Percentiles rank a stretch among this genome's conserved stretches.
Conservation (phyloP, 768 basidiomycete genomes). For the Xerocomellus chrysenteron region DNA sequence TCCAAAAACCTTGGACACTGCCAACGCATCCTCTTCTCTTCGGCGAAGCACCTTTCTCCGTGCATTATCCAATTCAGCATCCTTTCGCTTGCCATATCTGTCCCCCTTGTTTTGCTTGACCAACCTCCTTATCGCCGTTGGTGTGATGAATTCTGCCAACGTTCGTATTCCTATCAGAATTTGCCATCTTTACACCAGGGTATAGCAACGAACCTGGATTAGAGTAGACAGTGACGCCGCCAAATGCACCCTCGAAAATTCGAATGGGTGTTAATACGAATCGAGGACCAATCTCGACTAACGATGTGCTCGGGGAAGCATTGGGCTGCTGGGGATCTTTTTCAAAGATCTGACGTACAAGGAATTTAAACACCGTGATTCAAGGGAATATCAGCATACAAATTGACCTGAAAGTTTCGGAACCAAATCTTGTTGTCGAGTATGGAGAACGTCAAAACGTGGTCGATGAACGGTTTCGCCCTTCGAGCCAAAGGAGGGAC, state of each 20-base stretch:
- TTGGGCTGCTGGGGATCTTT: conserved; percentile 90
- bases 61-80: conserved; percentile 65
- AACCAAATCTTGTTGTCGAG: conserved; percentile 98
- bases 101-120: conserved; percentile 70
- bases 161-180: neutral
- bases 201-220: conserved; percentile 71
- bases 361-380: neutral
- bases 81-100: conserved; percentile 82
- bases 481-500: conserved; percentile 89
- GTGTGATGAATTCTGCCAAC: conserved; percentile 83
- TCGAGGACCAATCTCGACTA: conserved; percentile 95
- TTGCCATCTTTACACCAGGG: neutral
- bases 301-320: conserved; percentile 79
- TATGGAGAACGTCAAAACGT: conserved; percentile 94
- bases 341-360: conserved; percentile 72
- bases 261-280: conserved; percentile 97
- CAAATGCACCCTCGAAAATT: conserved; percentile 97
- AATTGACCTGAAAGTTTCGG: conserved; percentile 90
- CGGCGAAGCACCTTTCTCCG: conserved; percentile 62
- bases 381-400: neutral
- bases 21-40: conserved; percentile 74
- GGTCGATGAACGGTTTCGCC: conserved; percentile 97
- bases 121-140: conserved; percentile 73
- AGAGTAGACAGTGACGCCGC: conserved; percentile 91
- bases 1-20: conserved; percentile 87